Evolutionary conservation across 371 early-diverging fungal genomes (phyloP).

Genomic region (Mucor velutinosus): DNA sequence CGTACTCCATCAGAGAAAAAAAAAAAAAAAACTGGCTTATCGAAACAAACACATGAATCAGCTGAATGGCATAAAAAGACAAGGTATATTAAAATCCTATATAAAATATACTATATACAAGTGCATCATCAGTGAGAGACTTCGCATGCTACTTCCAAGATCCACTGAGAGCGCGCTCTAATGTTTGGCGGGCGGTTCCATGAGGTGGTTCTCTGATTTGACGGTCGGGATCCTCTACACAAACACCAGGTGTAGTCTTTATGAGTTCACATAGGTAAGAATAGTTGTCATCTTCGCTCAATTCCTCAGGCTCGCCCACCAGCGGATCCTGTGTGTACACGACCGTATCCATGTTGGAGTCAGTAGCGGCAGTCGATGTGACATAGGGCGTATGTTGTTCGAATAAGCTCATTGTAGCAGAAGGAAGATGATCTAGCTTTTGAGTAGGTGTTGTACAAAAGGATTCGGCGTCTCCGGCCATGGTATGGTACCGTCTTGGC

Average conservation of each 20-base stretch:
- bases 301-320: slow-evolving; percentile 35
- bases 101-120: too few species aligned
- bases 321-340: slow-evolving; percentile 11
- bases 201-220: slow-evolving; percentile 1
- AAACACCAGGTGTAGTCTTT: slow-evolving; percentile 5
- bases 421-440: slow-evolving; percentile 12
- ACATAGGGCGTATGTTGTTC: background rate
- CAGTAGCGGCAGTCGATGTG: background rate
- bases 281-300: slow-evolving; percentile 12
- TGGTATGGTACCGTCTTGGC: background rate
- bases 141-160: slow-evolving; percentile 1
- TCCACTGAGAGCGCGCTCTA: slow-evolving; percentile 13
- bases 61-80: too few species aligned
- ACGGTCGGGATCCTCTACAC: slow-evolving; percentile 9
- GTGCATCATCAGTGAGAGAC: too few species aligned
- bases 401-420: slow-evolving; percentile 24
- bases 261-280: background rate
- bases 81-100: too few species aligned
- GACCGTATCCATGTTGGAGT: background rate
- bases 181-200: slow-evolving; percentile 1
- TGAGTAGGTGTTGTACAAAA: slow-evolving; percentile 6
- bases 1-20: too few species aligned
- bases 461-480: background rate
- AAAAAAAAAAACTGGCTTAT: too few species aligned
- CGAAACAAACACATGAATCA: too few species aligned